Percentiles rank a stretch among this genome's conserved stretches.
Conservation (phyloP, 257 asterid species). For the Knoxia roxburghii region DNA sequence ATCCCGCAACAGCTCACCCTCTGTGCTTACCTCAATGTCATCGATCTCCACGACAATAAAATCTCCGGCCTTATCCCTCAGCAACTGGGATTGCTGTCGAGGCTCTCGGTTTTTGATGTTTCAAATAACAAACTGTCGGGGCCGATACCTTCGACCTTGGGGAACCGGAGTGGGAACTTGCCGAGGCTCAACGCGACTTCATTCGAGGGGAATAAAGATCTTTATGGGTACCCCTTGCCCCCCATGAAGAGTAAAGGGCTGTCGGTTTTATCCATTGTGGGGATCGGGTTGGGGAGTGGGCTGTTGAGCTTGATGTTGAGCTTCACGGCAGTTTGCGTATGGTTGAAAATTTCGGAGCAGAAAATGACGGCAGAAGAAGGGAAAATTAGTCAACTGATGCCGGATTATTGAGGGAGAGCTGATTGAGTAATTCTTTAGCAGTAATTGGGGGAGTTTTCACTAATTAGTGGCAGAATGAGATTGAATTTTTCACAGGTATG, state of each 20-base stretch:
- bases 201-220: constrained; percentile 69
- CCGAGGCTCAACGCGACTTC: constrained; percentile 77
- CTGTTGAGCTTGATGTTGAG: constrained; percentile 73
- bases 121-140: constrained; percentile 69
- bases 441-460: background rate
- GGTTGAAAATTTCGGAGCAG: constrained; percentile 77
- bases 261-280: constrained; percentile 64
- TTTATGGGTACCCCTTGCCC: constrained; percentile 77
- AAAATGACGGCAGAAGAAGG: constrained; percentile 61
- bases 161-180: constrained; percentile 64
- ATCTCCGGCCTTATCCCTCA: constrained; percentile 68
- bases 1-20: constrained; percentile 68
- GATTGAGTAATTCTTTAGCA: constrained; percentile 7
- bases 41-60: constrained; percentile 76
- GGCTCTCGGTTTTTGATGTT: constrained; percentile 77
- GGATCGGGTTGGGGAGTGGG: constrained; percentile 96
- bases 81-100: constrained; percentile 62
- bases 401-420: constrained; percentile 51
- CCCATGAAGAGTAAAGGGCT: constrained; percentile 63
- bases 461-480: constrained; percentile 9
- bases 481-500: constrained; percentile 13
- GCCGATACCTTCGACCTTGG: constrained; percentile 62
- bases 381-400: constrained; percentile 71
- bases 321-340: constrained; percentile 80
- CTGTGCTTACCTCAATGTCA: constrained; percentile 82